Evolutionary conservation across 2,329 filamentous ascomycete species (phyloP), one percentile per base, ranked within the genome.

Genomic region (Fusarium sp.): DNA sequence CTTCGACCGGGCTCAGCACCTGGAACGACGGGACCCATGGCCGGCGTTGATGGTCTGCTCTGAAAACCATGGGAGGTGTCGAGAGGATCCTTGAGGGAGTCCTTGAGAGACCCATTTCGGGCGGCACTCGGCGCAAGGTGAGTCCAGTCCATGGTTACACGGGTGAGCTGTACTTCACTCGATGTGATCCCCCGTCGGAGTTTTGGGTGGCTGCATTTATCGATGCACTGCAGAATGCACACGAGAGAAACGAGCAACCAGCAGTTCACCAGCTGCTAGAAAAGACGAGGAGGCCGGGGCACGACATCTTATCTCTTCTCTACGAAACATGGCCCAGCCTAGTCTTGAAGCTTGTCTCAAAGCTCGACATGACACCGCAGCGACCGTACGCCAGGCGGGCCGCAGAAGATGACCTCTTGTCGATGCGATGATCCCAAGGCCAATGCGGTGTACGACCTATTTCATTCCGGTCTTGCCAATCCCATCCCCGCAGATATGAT

Each of bases 111-210:
- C 35, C 64, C 69, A 9, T 66, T 68, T 43, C 68, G 63, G 38
- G 74, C 66, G 32, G 70, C 70, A 22, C 57, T 69, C 5, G 78
- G 78, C 30, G 66, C 71, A 20, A 79, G 76, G 40, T 79, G 78
- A 40, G 56, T 72, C 35, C 56, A 59, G 20, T 79, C 77, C 78
- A 79, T 79, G 20, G 70, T 71, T 66, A 66, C 63, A 72, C 68
- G 56, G 22, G 43, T 60, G 33, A 33, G 40, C 61, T 50, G 35
- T 25, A n/a, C 27, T 40, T 50, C 40, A 50, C 43, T 52, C 43
- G 17, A 43, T 54, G 62, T 33, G 17, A 35, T 58, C 38, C 30
- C 25, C 25, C 30, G 17, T 54, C 20, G 37, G 32, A 37, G 14
- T 12, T 27, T 30, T 63, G 57, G 43, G 59, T 67, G 62, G 62